Base-by-base conservation (phyloP, 345 rosid species). In the Eutrema yunnanense region DNA sequence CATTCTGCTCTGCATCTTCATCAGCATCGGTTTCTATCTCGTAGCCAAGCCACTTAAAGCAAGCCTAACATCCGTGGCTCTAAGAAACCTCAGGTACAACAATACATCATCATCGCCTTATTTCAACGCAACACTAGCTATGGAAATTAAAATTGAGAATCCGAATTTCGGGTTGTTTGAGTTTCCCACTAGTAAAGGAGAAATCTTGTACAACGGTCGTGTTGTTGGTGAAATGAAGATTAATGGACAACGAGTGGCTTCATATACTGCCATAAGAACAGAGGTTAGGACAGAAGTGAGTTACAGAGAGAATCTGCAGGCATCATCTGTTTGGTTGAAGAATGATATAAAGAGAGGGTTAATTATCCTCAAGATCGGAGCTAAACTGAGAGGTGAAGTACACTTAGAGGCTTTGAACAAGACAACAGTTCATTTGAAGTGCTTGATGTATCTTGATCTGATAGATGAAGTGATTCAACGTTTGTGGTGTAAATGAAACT, bases 191-290 rank as follows among this genome's bases (percentile, higher is more conserved):
- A 77, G 63, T 30, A 71, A 34, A 66, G 80, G 77, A 64, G 63
- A 59, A 32, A 32, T 77, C 11, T 43, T 54, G 51, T 72, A 65
- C 60, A 73, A 78, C 11, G 74, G 73, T 61, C 44, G 9, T 44
- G 30, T 46, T 72, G 69, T 78, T 43, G 78, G 81, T 37, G 74
- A 72, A 48, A 52, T 72, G 69, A 53, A 64, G 46, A 78, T 73
- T 13, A 30, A 7, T 61, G 74, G 81, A 66, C 62, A 67, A 13
- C 34, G 73, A 67, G 65, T 73, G n/a, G 64, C 36, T 72, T 40
- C 77, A 12, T 60, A 32, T 52, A 50, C 46, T 58, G 29, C 16
- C 44, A 53, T 14, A 29, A 73, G 58, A 9, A 73, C 11, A 52
- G 53, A 73, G 44, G 78, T 72, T 33, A 34, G 0, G 40, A 16